phyloP scores from a whole-genome alignment of 257 asterid species.

The Plectranthus barbatus region DNA sequence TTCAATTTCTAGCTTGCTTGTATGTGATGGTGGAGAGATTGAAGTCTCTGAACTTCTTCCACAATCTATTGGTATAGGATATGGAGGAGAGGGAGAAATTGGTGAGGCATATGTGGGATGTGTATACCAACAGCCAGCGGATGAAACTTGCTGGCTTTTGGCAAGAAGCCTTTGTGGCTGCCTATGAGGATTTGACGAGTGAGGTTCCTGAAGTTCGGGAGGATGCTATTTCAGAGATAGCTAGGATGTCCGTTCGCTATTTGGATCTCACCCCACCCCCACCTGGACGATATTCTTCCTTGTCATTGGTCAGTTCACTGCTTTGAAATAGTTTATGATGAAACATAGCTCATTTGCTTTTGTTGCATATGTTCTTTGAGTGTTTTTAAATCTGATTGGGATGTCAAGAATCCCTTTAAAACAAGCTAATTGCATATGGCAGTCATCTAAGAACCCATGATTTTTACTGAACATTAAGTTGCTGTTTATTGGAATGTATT shows the following conservation, averaged over 20 bases:
- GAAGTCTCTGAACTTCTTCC: background rate
- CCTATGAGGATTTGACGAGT: slow-evolving; percentile 76
- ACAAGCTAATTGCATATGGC: background rate
- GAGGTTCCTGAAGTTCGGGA: slow-evolving; percentile 53
- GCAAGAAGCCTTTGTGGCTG: slow-evolving; percentile 91
- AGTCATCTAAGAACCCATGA: background rate
- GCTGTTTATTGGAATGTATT: background rate
- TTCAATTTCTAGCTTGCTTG: background rate
- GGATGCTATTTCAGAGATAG: slow-evolving; percentile 76
- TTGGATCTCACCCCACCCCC: slow-evolving; percentile 44
- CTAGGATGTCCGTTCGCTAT: slow-evolving; percentile 67
- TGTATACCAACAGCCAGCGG: slow-evolving; percentile 60
- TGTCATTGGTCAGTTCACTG: slow-evolving; percentile 44
- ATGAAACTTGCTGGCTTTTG: slow-evolving; percentile 63
- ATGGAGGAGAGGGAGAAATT: slow-evolving; percentile 91
- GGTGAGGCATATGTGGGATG: slow-evolving; percentile 96
- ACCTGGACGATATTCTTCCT: slow-evolving; percentile 27
- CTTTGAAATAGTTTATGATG: background rate
- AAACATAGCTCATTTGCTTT: background rate
- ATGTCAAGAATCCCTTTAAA: background rate
- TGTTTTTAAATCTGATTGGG: background rate
- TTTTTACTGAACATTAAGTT: background rate
- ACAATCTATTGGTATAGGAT: slow-evolving; percentile 37
- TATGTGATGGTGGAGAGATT: slow-evolving; percentile 3
- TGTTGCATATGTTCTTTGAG: background rate